These are phyloP conservation scores for Rhododendron molle DNA, from an alignment of 148 eudicot genomes.

Conservation along the genomic window DNA sequence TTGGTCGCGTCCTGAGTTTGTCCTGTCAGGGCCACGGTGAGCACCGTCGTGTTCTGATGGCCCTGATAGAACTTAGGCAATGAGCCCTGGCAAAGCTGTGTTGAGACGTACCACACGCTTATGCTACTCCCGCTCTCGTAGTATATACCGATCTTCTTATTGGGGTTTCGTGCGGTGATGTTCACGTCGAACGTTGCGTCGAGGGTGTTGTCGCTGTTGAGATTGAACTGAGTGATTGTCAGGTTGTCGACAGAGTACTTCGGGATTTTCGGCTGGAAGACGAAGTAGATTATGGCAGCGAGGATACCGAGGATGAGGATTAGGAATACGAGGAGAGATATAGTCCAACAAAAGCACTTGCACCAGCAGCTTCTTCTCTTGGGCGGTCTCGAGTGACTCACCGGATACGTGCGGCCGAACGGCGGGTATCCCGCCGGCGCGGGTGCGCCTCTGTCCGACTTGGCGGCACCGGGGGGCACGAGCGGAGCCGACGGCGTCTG, in stretches of 20 bases:
- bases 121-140: slow-evolving; percentile 53
- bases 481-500: slow-evolving; percentile 31
- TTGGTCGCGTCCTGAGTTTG: slow-evolving; percentile 43
- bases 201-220: slow-evolving; percentile 31
- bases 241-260: slow-evolving; percentile 59
- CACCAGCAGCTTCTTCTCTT: slow-evolving; percentile 23
- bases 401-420: slow-evolving; percentile 23
- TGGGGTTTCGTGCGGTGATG: slow-evolving; percentile 66
- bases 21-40: slow-evolving; percentile 46
- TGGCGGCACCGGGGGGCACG: slow-evolving; percentile 23
- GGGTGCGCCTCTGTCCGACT: slow-evolving; percentile 32
- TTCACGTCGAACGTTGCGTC: slow-evolving; percentile 60
- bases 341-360: slow-evolving; percentile 42
- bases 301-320: slow-evolving; percentile 36
- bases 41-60: slow-evolving; percentile 65
- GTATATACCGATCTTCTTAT: slow-evolving; percentile 66
- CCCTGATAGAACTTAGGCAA: slow-evolving; percentile 82
- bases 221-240: slow-evolving; percentile 38
- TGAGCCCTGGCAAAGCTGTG: slow-evolving; percentile 58
- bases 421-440: slow-evolving; percentile 15
- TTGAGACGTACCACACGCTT: slow-evolving; percentile 44
- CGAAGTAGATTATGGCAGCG: slow-evolving; percentile 51
- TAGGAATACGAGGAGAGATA: slow-evolving; percentile 27
- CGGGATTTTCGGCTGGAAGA: slow-evolving; percentile 61
- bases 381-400: slow-evolving; percentile 31